Percentiles rank a stretch among this genome's conserved stretches.
These are phyloP conservation scores for Alternaria viburni DNA, from an alignment of 2,329 filamentous ascomycete species.

Conservation along the genomic window DNA sequence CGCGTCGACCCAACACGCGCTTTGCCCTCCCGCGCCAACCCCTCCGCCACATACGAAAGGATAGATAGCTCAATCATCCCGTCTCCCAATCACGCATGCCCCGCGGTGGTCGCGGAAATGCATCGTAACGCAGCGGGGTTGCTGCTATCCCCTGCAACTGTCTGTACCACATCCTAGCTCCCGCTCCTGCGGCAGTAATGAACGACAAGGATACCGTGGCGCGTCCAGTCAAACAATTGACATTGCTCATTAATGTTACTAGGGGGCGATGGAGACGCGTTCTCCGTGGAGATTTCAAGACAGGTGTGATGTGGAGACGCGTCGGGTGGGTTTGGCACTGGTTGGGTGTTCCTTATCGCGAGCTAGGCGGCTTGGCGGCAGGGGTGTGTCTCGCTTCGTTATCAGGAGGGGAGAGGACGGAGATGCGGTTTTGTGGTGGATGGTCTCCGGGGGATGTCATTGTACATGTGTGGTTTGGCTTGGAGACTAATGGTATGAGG, in stretches of 20 bases:
- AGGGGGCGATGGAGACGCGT: not conserved
- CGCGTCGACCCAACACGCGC: not conserved
- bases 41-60: not conserved
- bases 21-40: not conserved
- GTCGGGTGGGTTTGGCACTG: not conserved
- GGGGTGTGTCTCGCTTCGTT: constrained; percentile 8
- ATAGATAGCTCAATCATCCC: not conserved
- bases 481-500: not conserved
- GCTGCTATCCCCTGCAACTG: not conserved
- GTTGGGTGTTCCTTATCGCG: constrained; percentile 13
- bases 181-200: not conserved
- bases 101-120: constrained; percentile 31
- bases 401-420: constrained; percentile 14
- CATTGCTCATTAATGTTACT: constrained; percentile 17
- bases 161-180: not conserved
- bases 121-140: constrained; percentile 6
- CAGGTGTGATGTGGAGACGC: constrained; percentile 1
- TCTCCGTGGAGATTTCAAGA: constrained; percentile 37
- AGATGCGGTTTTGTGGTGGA: constrained; percentile 13
- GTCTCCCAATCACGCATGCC: constrained; percentile 13
- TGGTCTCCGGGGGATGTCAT: constrained; percentile 15
- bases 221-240: constrained; percentile 20
- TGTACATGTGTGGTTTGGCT: not conserved
- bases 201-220: not conserved
- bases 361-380: constrained; percentile 16